phyloP scores from a whole-genome alignment of 192 early-diverging fungal species.

The Coemansia sp. region DNA sequence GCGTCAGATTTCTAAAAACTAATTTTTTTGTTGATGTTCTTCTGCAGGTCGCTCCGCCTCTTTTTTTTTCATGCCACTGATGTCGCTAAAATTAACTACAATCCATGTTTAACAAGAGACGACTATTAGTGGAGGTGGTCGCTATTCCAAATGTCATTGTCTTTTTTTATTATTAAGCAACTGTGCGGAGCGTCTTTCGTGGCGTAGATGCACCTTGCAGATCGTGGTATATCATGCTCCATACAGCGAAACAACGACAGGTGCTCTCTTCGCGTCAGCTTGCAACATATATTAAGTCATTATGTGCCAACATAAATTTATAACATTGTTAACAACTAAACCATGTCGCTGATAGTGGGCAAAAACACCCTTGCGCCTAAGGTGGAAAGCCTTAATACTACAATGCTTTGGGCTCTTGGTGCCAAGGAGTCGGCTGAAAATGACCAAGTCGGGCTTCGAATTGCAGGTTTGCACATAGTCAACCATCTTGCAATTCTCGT shows the following conservation, averaged over 20 bases:
- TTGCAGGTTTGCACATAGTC: not conserved
- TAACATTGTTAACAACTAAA: too few relatives aligned
- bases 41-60: conserved; percentile 1
- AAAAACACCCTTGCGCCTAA: too few relatives aligned
- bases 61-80: not conserved
- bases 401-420: too few relatives aligned
- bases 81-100: not conserved
- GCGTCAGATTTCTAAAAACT: not conserved
- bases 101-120: not conserved
- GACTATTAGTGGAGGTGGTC: not conserved
- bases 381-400: too few relatives aligned
- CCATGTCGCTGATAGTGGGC: too few relatives aligned
- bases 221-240: too few relatives aligned
- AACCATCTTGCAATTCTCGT: not conserved
- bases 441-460: not conserved
- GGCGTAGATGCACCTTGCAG: too few relatives aligned
- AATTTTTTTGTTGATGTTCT: not conserved
- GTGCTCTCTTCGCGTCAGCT: too few relatives aligned
- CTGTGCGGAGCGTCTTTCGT: too few relatives aligned
- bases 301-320: too few relatives aligned
- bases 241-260: too few relatives aligned
- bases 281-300: too few relatives aligned
- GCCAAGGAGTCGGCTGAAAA: not conserved
- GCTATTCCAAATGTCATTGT: not conserved
- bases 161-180: not conserved